Percentiles rank a stretch among this genome's conserved stretches.
phyloP scores from a whole-genome alignment of 805 yeast genomes.

The Myxozyma kluyveri region DNA sequence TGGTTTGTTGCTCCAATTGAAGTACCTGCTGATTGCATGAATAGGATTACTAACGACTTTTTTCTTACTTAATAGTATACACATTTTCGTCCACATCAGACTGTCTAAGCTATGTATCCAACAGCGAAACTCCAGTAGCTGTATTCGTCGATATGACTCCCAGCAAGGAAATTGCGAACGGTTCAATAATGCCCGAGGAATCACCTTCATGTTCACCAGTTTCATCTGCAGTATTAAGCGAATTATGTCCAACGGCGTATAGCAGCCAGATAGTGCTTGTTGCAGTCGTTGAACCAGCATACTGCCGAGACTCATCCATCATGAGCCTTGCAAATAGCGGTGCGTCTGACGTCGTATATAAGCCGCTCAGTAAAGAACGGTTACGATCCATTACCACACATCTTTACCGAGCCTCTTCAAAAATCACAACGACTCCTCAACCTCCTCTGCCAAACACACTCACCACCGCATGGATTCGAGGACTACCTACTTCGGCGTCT shows the following conservation, averaged over 20 bases:
- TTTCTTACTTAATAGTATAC: slow-evolving; percentile 1
- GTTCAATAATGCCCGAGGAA: not conserved
- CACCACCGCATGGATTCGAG: slow-evolving; percentile 7
- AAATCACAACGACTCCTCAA: not conserved
- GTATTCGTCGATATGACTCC: slow-evolving; percentile 17
- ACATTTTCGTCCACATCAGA: slow-evolving; percentile 5
- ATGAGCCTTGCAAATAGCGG: slow-evolving; percentile 8
- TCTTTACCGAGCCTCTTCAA: slow-evolving; percentile 1
- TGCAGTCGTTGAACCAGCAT: slow-evolving; percentile 24
- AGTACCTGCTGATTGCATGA: not conserved
- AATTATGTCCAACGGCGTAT: too few species aligned
- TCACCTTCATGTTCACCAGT: slow-evolving; percentile 1
- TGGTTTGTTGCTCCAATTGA: too few species aligned
- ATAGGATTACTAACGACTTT: not conserved
- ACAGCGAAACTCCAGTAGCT: slow-evolving; percentile 6
- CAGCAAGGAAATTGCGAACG: too few species aligned
- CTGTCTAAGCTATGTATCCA: slow-evolving; percentile 7
- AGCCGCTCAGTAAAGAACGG: slow-evolving; percentile 3
- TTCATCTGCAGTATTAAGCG: too few species aligned
- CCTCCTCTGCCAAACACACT: not conserved
- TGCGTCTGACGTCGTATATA: slow-evolving; percentile 20
- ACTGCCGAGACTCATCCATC: slow-evolving; percentile 18
- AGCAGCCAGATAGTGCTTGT: slow-evolving; percentile 14
- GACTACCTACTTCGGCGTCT: not conserved
- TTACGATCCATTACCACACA: slow-evolving; percentile 14